Evolutionary conservation across 2,329 filamentous ascomycete species (phyloP), one percentile per base, ranked within the genome.

Genomic region (Venturia aucupariae): DNA sequence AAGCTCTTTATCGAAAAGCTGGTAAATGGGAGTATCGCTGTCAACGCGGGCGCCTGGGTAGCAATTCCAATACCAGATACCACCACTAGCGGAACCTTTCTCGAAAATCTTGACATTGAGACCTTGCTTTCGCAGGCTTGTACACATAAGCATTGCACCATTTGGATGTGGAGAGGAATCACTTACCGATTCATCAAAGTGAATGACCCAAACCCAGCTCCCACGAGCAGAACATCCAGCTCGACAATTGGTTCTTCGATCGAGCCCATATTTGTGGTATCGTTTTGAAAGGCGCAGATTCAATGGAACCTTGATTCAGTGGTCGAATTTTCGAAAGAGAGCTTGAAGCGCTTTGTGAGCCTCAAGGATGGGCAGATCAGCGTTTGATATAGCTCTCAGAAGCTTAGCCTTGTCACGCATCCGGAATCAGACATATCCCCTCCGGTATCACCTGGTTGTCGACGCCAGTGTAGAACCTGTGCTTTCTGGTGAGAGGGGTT

Each of bases 41-140:
- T 81, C 79, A 5, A 81, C 79, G n/a, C 78, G 72, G 8, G 79
- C 79, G 3, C 79, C 75, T 42, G 61, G 76, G 62, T 78, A 78
- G 62, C 75, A 73, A 57, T 78, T 78, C 76, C 76, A 78, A 65
- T 76, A 73, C 76, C 76, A 78, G n/a, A 76, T 75, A 3, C 77
- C 77, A 17, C 77, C 77, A 11, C 78, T 71, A 22, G 75, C 73
- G 51, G 71, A 70, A 15, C 76, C 75, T 59, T 76, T 76, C 66
- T 77, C 74, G 60, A 71, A 75, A 22, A 77, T 76, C 48, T 65
- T 65, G 46, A 48, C 41, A 3, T 60, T 65, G 11, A 65, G 38
- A 17, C 61, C 64, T n/a, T 48, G 64, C 51, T 65, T 64, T 19
- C 62, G 61, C 5, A 62, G 61, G 27, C 61, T 62, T 32, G 24